phyloP scores from a whole-genome alignment of 2,329 filamentous ascomycete species.

The Ophiostoma sp. region DNA sequence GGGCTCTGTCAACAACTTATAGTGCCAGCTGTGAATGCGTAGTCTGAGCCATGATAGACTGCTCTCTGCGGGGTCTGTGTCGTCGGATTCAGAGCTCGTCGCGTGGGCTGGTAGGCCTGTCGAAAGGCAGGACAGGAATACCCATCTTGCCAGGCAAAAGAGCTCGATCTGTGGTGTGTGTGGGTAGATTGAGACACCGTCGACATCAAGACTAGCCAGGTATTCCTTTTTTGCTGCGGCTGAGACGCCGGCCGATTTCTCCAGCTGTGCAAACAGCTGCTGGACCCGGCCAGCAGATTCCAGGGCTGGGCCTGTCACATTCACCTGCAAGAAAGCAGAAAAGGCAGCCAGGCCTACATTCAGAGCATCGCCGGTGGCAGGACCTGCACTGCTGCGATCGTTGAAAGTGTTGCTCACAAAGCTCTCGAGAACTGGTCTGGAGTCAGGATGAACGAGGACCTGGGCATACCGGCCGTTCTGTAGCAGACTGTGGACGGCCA shows the following conservation, averaged over 20 bases:
- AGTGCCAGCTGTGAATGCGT: slow-evolving; percentile 66
- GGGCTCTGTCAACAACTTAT: slow-evolving; percentile 55
- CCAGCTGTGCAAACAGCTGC: slow-evolving; percentile 33
- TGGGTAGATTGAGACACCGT: slow-evolving; percentile 81
- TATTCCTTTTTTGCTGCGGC: slow-evolving; percentile 50
- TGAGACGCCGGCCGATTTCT: slow-evolving; percentile 30
- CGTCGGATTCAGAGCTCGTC: slow-evolving; percentile 33
- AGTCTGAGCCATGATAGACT: slow-evolving; percentile 59
- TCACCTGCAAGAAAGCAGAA: slow-evolving; percentile 76
- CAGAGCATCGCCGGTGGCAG: slow-evolving; percentile 11
- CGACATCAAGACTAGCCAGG: slow-evolving; percentile 65
- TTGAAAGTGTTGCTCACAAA: slow-evolving; percentile 22
- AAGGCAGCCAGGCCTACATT: slow-evolving; percentile 63
- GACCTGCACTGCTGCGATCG: neutral
- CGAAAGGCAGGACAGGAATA: slow-evolving; percentile 13
- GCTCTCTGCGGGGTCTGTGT: slow-evolving; percentile 32
- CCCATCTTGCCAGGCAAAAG: slow-evolving; percentile 62
- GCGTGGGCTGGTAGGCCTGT: neutral
- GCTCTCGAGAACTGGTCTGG: slow-evolving; percentile 8
- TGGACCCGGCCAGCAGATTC: slow-evolving; percentile 35
- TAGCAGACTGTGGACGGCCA: slow-evolving; percentile 20
- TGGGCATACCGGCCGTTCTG: slow-evolving; percentile 23
- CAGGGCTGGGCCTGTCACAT: slow-evolving; percentile 82
- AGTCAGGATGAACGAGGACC: slow-evolving; percentile 16
- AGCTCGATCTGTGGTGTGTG: slow-evolving; percentile 80